Conservation (phyloP, 306 rosid species). For the Medicago ruthenica region DNA sequence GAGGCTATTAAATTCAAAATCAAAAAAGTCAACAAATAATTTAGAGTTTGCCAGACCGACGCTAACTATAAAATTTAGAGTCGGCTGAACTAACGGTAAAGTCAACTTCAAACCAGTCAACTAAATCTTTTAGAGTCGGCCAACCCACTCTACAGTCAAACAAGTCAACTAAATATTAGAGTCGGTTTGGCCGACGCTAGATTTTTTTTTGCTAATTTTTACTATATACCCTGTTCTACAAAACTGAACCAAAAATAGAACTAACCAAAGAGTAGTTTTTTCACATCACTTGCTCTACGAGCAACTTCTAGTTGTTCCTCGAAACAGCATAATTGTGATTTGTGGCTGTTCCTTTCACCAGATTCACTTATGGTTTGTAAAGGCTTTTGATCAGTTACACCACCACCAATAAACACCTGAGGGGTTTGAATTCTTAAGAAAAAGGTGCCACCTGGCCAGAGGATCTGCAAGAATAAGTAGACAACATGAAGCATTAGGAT, state of each 20-base stretch:
- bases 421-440: constrained; percentile 60
- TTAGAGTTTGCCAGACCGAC: too few species aligned
- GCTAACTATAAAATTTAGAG: too few species aligned
- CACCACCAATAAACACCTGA: constrained; percentile 44
- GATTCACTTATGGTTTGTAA: constrained; percentile 50
- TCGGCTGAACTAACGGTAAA: too few species aligned
- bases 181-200: too few species aligned
- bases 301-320: constrained; percentile 94
- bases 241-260: constrained; percentile 31
- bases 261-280: constrained; percentile 93
- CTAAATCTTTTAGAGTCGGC: too few species aligned
- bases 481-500: constrained; percentile 40
- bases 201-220: too few species aligned
- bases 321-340: constrained; percentile 66
- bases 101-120: too few species aligned
- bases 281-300: constrained; percentile 86
- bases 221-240: too few species aligned
- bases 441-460: constrained; percentile 93
- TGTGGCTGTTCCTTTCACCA: constrained; percentile 47
- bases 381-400: constrained; percentile 45
- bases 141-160: too few species aligned
- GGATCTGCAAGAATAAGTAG: constrained; percentile 62
- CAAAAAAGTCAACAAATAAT: too few species aligned
- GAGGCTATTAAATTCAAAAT: too few species aligned
- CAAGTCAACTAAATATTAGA: too few species aligned